phyloP scores from a whole-genome alignment of 2,329 filamentous ascomycete species.

The Aspergillus sp. region DNA sequence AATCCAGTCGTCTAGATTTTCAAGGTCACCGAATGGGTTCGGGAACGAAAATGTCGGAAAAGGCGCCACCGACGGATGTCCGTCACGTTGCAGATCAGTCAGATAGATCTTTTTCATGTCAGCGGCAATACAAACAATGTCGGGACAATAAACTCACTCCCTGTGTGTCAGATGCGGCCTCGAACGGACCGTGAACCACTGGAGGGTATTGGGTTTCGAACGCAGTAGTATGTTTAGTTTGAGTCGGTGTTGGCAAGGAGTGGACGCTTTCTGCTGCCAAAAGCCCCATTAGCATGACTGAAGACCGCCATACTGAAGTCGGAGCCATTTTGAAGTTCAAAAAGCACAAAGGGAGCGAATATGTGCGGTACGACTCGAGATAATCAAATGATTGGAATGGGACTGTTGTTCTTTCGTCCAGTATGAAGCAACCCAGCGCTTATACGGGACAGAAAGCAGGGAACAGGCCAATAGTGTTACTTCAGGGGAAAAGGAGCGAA shows the following conservation, averaged over 20 bases:
- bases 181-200: constrained; percentile 14
- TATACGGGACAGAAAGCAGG: not conserved
- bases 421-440: not conserved
- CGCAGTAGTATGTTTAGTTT: constrained; percentile 8
- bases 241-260: constrained; percentile 15
- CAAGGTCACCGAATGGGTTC: constrained; percentile 10
- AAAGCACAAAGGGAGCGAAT: not conserved
- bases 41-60: constrained; percentile 17
- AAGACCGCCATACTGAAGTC: constrained; percentile 14
- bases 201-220: constrained; percentile 32
- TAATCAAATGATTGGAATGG: not conserved
- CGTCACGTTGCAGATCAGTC: constrained; percentile 20
- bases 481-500: too few species aligned
- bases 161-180: constrained; percentile 16
- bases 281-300: constrained; percentile 28
- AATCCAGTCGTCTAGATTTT: constrained; percentile 6
- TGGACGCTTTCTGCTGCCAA: constrained; percentile 19
- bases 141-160: constrained; percentile 19
- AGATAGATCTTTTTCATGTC: constrained; percentile 20
- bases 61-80: constrained; percentile 19
- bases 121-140: constrained; percentile 2
- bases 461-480: too few species aligned
- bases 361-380: not conserved
- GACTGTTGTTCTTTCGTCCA: not conserved
- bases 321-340: constrained; percentile 11